Evolutionary conservation across 2,329 filamentous ascomycete species (phyloP).

Genomic region (Elsinoe batatas): DNA sequence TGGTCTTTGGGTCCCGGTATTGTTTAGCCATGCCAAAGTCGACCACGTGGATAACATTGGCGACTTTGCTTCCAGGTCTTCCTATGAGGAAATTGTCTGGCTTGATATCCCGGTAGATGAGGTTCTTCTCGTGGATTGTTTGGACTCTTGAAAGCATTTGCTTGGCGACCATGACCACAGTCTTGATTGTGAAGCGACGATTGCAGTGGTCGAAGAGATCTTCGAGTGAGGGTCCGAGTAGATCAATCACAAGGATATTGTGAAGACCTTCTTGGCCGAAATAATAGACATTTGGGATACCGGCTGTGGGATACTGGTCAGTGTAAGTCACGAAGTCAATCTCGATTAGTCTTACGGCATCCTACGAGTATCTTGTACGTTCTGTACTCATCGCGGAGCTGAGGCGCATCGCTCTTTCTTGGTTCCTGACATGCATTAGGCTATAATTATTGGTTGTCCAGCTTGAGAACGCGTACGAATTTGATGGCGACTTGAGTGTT

Average conservation of each 20-base stretch:
- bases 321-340: neutral
- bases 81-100: conserved; percentile 99
- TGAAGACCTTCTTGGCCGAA: conserved; percentile 97
- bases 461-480: conserved; percentile 58
- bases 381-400: conserved; percentile 94
- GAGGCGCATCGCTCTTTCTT: conserved; percentile 94
- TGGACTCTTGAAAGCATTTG: conserved; percentile 96
- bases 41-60: conserved; percentile 96
- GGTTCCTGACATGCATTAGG: conserved; percentile 61
- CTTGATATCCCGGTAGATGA: conserved; percentile 99
- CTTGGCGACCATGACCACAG: conserved; percentile 97
- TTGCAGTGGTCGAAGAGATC: conserved; percentile 98
- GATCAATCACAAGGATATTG: conserved; percentile 96
- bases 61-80: conserved; percentile 80
- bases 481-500: conserved; percentile 99
- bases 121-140: conserved; percentile 95
- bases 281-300: conserved; percentile 99
- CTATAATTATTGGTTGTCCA: conserved; percentile 5
- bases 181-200: conserved; percentile 90
- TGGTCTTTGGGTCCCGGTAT: conserved; percentile 96
- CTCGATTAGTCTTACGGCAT: conserved; percentile 65
- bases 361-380: conserved; percentile 99
- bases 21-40: conserved; percentile 99
- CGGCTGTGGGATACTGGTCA: conserved; percentile 48
- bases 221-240: conserved; percentile 87